These are phyloP conservation scores for Fusarium zealandicum DNA, from an alignment of 2,329 filamentous ascomycete species.

Conservation along the genomic window DNA sequence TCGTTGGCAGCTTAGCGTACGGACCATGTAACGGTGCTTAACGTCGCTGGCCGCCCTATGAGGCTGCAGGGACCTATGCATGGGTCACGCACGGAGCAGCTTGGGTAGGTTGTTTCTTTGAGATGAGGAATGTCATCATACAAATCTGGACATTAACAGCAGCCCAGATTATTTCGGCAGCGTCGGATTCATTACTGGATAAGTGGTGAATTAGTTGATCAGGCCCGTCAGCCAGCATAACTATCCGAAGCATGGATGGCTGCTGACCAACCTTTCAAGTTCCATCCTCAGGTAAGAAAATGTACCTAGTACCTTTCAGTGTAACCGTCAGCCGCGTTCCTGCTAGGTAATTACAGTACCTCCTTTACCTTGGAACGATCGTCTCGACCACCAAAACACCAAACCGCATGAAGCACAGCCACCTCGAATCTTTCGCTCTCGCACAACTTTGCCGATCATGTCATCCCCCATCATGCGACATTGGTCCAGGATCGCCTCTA, in stretches of 20 bases:
- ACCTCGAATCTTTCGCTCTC: neutral
- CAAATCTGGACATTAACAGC: neutral
- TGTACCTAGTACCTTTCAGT: constrained; percentile 15
- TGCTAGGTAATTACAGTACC: no score
- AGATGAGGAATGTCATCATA: neutral
- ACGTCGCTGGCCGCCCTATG: constrained; percentile 21
- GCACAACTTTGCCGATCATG: neutral
- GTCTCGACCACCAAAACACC: no score
- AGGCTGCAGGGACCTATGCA: constrained; percentile 17
- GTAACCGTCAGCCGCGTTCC: neutral
- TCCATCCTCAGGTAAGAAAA: neutral
- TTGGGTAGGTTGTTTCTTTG: neutral
- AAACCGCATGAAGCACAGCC: neutral
- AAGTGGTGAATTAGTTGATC: neutral
- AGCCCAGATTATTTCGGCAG: neutral
- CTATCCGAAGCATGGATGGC: neutral
- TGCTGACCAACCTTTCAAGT: neutral
- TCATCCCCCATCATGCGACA: constrained; percentile 11
- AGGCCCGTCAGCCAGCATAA: neutral
- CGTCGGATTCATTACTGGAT: neutral
- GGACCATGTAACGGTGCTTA: constrained; percentile 9
- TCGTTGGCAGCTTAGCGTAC: constrained; percentile 1
- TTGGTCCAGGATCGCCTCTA: constrained; percentile 27
- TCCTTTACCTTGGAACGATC: no score
- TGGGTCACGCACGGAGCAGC: no score